Conservation (phyloP, 208 protist genomes). For the Phytomonas francai region DNA sequence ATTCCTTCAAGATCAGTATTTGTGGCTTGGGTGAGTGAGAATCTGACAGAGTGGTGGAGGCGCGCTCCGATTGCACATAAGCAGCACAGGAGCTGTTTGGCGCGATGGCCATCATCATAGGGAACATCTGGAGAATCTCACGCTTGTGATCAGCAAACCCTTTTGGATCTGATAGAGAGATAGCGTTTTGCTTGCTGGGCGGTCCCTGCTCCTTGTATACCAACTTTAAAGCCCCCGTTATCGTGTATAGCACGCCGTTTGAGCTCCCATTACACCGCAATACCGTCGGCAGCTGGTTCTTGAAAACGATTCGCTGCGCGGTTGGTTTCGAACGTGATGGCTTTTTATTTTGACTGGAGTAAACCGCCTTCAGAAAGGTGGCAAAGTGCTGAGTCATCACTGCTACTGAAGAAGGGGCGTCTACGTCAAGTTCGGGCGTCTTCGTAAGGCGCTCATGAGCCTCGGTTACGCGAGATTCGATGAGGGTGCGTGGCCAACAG, state of each 20-base stretch:
- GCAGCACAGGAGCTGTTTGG: neutral
- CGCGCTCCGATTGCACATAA: neutral
- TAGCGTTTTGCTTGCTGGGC: neutral
- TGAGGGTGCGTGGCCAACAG: slow-evolving; percentile 51
- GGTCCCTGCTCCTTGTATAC: neutral
- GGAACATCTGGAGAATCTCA: neutral
- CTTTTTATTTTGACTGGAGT: slow-evolving; percentile 14
- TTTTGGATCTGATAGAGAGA: neutral
- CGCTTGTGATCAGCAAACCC: neutral
- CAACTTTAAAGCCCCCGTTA: slow-evolving; percentile 3
- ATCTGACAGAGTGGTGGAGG: neutral
- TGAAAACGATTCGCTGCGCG: slow-evolving; percentile 28
- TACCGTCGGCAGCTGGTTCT: slow-evolving; percentile 25
- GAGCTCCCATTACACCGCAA: slow-evolving; percentile 19
- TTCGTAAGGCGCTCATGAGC: slow-evolving; percentile 5
- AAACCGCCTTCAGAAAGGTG: slow-evolving; percentile 14
- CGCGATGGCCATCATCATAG: neutral
- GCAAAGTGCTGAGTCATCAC: slow-evolving; percentile 4
- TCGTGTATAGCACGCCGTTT: slow-evolving; percentile 12
- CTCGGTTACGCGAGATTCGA: slow-evolving; percentile 21
- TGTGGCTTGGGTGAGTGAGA: neutral
- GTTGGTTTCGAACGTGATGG: slow-evolving; percentile 10
- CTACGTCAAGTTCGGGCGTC: neutral
- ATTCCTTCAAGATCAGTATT: neutral
- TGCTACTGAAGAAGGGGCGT: neutral